Base-by-base conservation (phyloP, 208 protist species). In the Trypanosoma mega region DNA sequence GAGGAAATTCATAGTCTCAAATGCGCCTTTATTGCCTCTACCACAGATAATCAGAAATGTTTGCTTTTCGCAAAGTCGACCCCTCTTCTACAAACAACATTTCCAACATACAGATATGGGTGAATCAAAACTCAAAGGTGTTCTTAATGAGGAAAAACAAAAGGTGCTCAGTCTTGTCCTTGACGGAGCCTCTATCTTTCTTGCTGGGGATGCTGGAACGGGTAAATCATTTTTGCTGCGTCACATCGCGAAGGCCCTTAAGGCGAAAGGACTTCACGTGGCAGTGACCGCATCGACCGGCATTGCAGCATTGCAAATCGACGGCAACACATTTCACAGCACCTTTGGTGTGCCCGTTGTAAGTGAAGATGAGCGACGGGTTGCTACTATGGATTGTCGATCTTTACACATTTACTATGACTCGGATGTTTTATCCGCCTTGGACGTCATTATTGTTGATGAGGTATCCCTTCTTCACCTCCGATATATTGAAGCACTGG, bases 401-500 rank as follows among this genome's bases (percentile, higher is more conserved):
- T 18, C 45, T n/a, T 52, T 55, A 31, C n/a, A 43, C 18, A 23
- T 58, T 65, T 60, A 46, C 4, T 61, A 52, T n/a, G 48, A 74
- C 33, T 1, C n/a, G 0, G 49, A 81, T 21, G 53, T 44, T 18
- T 53, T 92, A 1, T 5, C 53, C 1, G 11, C 53, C 5, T 14
- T 69, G 12, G 78, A 96, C 39, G 77, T 86, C 24, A 69, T 96
- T 46, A 61, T 96, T 26, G 47, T 96, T 27, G 89, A 96, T 64
- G 89, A 96, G 61, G 68, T 93, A 16, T 93, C 86, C 7, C 72
- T 93, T 29, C 66, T 89, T n/a, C 82, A 81, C 49, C 71, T 71
- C 3, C 72, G 70, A 4, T 75, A 80, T 29, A 58, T 89, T 29
- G 78, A 89, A 46, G 54, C 66, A 5, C 52, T 89, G 5, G 75